These are phyloP conservation scores for Agrostemma githago DNA, from an alignment of 148 eudicot species.

Conservation along the genomic window DNA sequence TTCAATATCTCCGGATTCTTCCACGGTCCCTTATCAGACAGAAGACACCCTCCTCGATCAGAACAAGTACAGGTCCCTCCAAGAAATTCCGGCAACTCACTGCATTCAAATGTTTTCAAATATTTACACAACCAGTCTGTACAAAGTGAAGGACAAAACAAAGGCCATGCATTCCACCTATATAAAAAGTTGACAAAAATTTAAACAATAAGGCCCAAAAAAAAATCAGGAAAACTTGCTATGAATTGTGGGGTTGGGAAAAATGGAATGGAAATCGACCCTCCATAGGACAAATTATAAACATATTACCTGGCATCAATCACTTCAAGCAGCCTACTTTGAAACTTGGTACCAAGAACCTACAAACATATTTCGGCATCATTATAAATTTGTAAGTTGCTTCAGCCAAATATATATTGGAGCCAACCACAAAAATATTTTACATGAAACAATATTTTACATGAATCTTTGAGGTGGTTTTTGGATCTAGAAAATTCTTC, in stretches of 20 bases:
- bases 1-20: conserved; percentile 74
- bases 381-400: neutral
- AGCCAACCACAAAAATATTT: neutral
- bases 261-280: too few relatives aligned
- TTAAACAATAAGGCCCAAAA: too few relatives aligned
- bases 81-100: conserved; percentile 91
- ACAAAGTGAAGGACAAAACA: neutral
- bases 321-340: conserved; percentile 77
- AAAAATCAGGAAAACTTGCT: too few relatives aligned
- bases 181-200: too few relatives aligned
- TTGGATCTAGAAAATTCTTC: conserved; percentile 83
- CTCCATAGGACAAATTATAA: too few relatives aligned
- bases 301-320: conserved; percentile 71
- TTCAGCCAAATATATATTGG: neutral
- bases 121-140: neutral
- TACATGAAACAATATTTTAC: conserved; percentile 32
- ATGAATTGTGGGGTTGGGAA: too few relatives aligned
- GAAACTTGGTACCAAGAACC: conserved; percentile 95
- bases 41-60: conserved; percentile 80
- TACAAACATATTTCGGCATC: conserved; percentile 21
- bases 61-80: conserved; percentile 89
- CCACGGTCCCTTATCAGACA: conserved; percentile 95
- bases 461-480: conserved; percentile 87
- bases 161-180: neutral
- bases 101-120: conserved; percentile 16